phyloP scores from a whole-genome alignment of 2,329 filamentous ascomycete genomes.

The Epichloe festucae region DNA sequence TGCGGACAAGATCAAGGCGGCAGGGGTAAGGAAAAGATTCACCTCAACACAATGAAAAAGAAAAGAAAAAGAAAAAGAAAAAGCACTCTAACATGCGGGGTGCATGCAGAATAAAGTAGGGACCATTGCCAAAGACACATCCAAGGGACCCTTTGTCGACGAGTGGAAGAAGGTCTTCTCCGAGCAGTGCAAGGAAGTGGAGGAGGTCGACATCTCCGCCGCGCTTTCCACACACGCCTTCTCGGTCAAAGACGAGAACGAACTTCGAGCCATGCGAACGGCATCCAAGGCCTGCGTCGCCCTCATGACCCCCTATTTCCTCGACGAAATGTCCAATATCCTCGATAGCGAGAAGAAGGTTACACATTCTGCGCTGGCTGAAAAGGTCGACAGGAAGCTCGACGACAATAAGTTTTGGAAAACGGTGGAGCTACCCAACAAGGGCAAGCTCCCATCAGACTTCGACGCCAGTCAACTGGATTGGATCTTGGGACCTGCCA shows the following conservation, averaged over 20 bases:
- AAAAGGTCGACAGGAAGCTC: conserved; percentile 81
- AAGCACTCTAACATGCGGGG: neutral
- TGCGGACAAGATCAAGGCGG: conserved; percentile 71
- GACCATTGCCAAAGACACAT: conserved; percentile 69
- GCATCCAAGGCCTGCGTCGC: conserved; percentile 89
- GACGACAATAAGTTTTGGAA: conserved; percentile 93
- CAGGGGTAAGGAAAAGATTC: conserved; percentile 51
- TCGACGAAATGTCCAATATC: conserved; percentile 95
- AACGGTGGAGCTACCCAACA: conserved; percentile 54
- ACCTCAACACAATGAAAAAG: too few species aligned
- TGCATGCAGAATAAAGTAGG: conserved; percentile 69
- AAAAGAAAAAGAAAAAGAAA: neutral
- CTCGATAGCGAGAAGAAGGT: conserved; percentile 96
- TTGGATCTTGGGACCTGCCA: conserved; percentile 81
- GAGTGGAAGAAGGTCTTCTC: conserved; percentile 84
- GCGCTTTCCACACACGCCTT: conserved; percentile 77
- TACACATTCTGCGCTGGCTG: conserved; percentile 73
- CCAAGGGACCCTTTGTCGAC: conserved; percentile 79
- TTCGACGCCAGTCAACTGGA: conserved; percentile 84
- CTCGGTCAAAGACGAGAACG: conserved; percentile 87
- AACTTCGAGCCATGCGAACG: conserved; percentile 86
- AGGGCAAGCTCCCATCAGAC: conserved; percentile 67
- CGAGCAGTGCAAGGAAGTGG: conserved; percentile 69
- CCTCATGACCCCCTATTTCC: conserved; percentile 94
- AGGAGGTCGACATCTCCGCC: conserved; percentile 74